A percentile compares a stretch with the other conserved stretches of the same genome.
Conservation (phyloP, 2,329 filamentous ascomycete species). For the Ophiocordyceps camponoti-leonardi region DNA sequence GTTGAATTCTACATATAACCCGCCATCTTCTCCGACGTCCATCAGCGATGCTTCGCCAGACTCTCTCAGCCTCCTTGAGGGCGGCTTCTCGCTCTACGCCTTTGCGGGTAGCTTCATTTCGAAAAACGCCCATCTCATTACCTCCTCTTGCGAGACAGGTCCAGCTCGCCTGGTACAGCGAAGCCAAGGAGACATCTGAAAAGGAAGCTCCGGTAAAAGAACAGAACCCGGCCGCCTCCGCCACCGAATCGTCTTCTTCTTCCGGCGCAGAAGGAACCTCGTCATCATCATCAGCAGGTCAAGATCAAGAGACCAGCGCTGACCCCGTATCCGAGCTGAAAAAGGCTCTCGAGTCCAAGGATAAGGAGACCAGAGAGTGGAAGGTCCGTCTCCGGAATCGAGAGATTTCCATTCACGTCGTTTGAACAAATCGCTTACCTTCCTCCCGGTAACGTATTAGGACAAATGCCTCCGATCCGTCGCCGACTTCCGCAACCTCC, state of each 20-base stretch:
- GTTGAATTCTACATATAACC: too few species aligned
- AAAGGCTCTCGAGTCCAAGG: conserved; percentile 34
- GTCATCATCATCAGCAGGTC: neutral
- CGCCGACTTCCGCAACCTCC: conserved; percentile 94
- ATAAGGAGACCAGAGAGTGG: conserved; percentile 47
- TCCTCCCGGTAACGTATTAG: conserved; percentile 27
- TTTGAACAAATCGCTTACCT: neutral
- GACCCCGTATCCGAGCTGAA: conserved; percentile 23
- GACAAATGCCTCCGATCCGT: conserved; percentile 89
- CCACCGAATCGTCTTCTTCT: conserved; percentile 4
- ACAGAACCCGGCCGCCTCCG: neutral
- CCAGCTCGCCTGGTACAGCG: conserved; percentile 28
- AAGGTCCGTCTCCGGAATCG: conserved; percentile 43
- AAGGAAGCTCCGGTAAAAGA: conserved; percentile 9
- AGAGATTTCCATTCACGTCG: neutral
- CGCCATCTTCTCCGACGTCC: too few species aligned
- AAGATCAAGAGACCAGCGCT: conserved; percentile 2
- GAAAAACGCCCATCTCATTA: conserved; percentile 14
- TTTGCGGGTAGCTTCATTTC: conserved; percentile 16
- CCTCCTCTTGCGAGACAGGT: conserved; percentile 17
- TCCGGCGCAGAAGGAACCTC: neutral
- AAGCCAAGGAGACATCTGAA: conserved; percentile 20
- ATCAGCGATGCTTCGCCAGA: conserved; percentile 27
- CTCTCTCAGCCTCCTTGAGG: conserved; percentile 23
- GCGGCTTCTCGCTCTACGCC: conserved; percentile 22